These are phyloP conservation scores for Chlorophyllum brunneum DNA, from an alignment of 768 basidiomycete species.

Conservation along the genomic window DNA sequence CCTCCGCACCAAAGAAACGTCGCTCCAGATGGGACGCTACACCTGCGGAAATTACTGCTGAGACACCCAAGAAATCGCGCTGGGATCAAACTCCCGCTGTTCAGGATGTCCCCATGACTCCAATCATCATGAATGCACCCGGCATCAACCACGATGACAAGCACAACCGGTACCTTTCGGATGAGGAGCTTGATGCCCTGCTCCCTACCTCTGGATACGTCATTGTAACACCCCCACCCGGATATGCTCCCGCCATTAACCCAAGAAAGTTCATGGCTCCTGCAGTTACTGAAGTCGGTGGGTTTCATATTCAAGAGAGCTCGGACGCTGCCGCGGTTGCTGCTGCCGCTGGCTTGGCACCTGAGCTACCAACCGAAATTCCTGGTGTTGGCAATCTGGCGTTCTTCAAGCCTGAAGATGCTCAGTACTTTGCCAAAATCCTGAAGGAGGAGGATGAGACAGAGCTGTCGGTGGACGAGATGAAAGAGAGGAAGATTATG, in stretches of 20 bases:
- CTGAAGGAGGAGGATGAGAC: conserved; percentile 94
- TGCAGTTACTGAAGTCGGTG: conserved; percentile 57
- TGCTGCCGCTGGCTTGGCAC: conserved; percentile 88
- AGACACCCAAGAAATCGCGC: conserved; percentile 85
- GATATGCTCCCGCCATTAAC: conserved; percentile 78
- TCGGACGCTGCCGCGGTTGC: conserved; percentile 86
- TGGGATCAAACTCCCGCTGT: conserved; percentile 94
- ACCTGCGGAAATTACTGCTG: conserved; percentile 64
- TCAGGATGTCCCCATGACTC: conserved; percentile 65
- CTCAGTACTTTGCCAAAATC: conserved; percentile 96
- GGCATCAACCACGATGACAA: conserved; percentile 91
- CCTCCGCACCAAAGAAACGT: conserved; percentile 81
- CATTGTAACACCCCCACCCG: conserved; percentile 91
- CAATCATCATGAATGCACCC: conserved; percentile 86
- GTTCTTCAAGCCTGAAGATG: conserved; percentile 98
- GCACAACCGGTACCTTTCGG: conserved; percentile 91
- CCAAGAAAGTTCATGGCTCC: conserved; percentile 62
- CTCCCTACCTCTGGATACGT: conserved; percentile 85
- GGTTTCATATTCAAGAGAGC: conserved; percentile 96
- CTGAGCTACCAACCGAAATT: conserved; percentile 94
- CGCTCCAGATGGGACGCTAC: conserved; percentile 96
- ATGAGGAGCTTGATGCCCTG: conserved; percentile 92
- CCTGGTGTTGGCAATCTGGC: conserved; percentile 96
- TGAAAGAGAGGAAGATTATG: conserved; percentile 99
- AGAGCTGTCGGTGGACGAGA: conserved; percentile 89